These are phyloP conservation scores for peach (Prunus persica) DNA, from an alignment of 306 rosid species.

Conservation along the genomic window Prunus_persica_NCBIv2 NC_034009.1:31312001-31312500, in stretches of 20 bases:
- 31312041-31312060: slow-evolving; percentile 5
- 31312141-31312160: slow-evolving; percentile 65
- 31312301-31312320: neutral
- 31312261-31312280: neutral
- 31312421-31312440: slow-evolving; percentile 49
- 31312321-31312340: neutral
- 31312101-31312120: slow-evolving; percentile 65
- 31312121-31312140: slow-evolving; percentile 78
- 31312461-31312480: slow-evolving; percentile 49
- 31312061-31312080: slow-evolving; percentile 10
- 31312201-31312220: no score
- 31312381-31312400: neutral
- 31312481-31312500: slow-evolving; percentile 51
- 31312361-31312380: neutral
- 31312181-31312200: no score
- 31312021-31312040: slow-evolving; percentile 3
- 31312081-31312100: slow-evolving; percentile 37
- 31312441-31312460: slow-evolving; percentile 38
- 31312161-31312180: slow-evolving; percentile 3
- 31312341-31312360: neutral
- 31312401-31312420: neutral
- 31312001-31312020: slow-evolving; percentile 24
- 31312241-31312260: neutral
- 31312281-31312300: neutral
- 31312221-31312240: neutral